Evolutionary conservation across 1,284 basidiomycete species (phyloP).

Genomic region (Apiotrichum sp.): DNA sequence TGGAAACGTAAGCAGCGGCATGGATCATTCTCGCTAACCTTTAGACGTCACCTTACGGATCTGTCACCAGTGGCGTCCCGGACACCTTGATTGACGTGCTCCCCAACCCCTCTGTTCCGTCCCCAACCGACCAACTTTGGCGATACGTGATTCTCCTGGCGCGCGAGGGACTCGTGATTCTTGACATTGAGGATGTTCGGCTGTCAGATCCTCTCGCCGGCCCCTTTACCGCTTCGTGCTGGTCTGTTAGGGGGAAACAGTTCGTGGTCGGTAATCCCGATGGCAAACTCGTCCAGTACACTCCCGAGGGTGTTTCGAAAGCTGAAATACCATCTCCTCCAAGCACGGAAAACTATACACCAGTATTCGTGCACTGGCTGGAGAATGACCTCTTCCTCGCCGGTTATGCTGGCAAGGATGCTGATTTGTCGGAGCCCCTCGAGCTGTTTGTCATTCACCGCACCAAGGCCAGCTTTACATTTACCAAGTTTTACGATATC

Average conservation of each 20-base stretch:
- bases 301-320: slow-evolving; percentile 51
- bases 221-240: slow-evolving; percentile 45
- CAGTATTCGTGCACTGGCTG: slow-evolving; percentile 50
- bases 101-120: slow-evolving; percentile 46
- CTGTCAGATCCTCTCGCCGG: slow-evolving; percentile 26
- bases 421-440: slow-evolving; percentile 42
- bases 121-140: slow-evolving; percentile 27
- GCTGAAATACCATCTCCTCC: slow-evolving; percentile 46
- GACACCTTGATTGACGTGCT: slow-evolving; percentile 40
- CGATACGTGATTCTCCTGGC: slow-evolving; percentile 44
- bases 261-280: slow-evolving; percentile 49
- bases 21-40: neutral
- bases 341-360: slow-evolving; percentile 32
- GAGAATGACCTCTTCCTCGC: slow-evolving; percentile 54
- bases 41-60: slow-evolving; percentile 33
- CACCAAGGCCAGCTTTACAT: slow-evolving; percentile 27
- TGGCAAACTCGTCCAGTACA: slow-evolving; percentile 50
- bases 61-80: slow-evolving; percentile 35
- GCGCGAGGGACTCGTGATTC: slow-evolving; percentile 33
- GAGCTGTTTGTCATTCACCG: slow-evolving; percentile 43
- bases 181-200: slow-evolving; percentile 33
- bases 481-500: slow-evolving; percentile 46
- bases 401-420: slow-evolving; percentile 46
- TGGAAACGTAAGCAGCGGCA: slow-evolving; percentile 30
- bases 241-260: slow-evolving; percentile 56